Base-by-base conservation (phyloP, 768 basidiomycete species). In the Tylopilus balloui region DNA sequence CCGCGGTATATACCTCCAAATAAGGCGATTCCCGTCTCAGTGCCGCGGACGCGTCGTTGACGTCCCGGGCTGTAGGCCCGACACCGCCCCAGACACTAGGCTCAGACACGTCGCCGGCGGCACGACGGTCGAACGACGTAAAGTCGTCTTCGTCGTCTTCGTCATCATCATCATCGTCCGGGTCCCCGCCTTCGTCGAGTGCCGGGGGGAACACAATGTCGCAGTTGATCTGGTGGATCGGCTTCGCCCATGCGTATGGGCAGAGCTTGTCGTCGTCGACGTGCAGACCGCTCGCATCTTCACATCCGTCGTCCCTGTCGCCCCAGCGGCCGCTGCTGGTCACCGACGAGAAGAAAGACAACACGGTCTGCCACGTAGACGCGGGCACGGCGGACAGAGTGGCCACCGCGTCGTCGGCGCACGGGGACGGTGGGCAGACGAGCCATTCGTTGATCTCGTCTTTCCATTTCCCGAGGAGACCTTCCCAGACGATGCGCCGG, bases 401-500 rank as follows among this genome's bases (percentile, higher is more conserved):
- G n/a, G n/a, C n/a, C n/a, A n/a, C n/a, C n/a, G n/a, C n/a, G n/a
- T n/a, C n/a, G n/a, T n/a, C n/a, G n/a, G 32, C 32, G n/a, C 32
- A 34, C 1, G 4, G 2, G 13, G 42, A 35, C 6, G 66, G 50
- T 5, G 88, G 83, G 66, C 93, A 96, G 8, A 55, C 43, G 28
- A 90, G 68, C 93, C 93, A 94, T 6, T 61, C 49, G 2, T 73
- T 63, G 14, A 84, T 54, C 24, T 88, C 80, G 41, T 76, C 67
- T 13, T 72, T 63, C 85, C 86, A 93, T 61, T 79, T 77, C 36
- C 76, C 34, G 25, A 87, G 73, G 23, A 93, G 66, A 41, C 93
- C 93, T 65, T 97, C 91, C 78, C 80, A 82, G 60, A 94, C 78
- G 52, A 97, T 78, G 43, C 84, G 88, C 17, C 95, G 86, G 51